Evolutionary conservation across 768 basidiomycete genomes (phyloP).

Genomic region (Calocera cornea): DNA sequence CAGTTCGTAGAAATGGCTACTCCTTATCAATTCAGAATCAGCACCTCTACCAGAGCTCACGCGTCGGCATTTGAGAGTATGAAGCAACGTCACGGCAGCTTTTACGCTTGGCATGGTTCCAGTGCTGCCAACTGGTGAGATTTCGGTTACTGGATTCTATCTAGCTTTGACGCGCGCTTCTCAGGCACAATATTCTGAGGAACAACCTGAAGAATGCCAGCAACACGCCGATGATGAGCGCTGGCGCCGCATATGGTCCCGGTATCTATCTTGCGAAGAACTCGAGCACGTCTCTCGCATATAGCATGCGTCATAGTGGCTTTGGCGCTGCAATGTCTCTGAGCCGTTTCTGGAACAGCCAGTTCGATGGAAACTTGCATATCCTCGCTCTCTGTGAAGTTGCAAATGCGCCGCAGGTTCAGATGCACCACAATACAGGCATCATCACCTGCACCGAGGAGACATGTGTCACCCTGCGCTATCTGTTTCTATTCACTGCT

Average conservation of each 20-base stretch:
- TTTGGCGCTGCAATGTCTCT: not conserved
- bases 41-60: not conserved
- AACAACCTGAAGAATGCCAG: conserved; percentile 2
- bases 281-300: not conserved
- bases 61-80: not conserved
- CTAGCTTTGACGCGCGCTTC: not conserved
- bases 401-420: not conserved
- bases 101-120: not conserved
- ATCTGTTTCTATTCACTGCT: not conserved
- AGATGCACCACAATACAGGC: not conserved
- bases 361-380: not conserved
- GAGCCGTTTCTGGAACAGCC: not conserved
- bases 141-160: not conserved
- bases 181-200: not conserved
- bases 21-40: not conserved
- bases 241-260: not conserved
- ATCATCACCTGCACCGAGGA: not conserved
- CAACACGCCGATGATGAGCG: not conserved
- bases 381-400: not conserved
- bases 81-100: conserved; percentile 1
- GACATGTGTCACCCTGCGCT: not conserved
- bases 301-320: not conserved
- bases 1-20: not conserved
- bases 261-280: conserved; percentile 4
- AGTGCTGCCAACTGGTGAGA: not conserved